Evolutionary conservation across 495 filamentous ascomycete genomes (phyloP).

Genomic region (Hypoxylon fuscum): DNA sequence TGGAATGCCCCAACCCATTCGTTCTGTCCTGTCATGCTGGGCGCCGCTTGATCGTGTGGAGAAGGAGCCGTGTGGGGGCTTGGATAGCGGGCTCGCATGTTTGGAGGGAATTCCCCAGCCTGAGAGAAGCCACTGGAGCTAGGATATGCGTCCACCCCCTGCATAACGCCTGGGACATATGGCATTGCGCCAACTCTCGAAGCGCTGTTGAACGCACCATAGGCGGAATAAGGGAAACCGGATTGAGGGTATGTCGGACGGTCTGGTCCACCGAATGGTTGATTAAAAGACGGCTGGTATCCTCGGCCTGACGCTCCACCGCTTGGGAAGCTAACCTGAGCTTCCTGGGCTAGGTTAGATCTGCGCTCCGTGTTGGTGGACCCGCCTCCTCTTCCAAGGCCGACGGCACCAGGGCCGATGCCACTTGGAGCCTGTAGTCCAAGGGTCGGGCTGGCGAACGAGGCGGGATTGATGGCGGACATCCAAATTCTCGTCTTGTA

Average conservation of each 20-base stretch:
- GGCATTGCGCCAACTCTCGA: conserved; percentile 48
- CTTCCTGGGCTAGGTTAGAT: conserved; percentile 55
- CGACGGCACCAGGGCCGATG: conserved; percentile 68
- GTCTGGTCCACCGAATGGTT: conserved; percentile 47
- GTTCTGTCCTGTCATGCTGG: conserved; percentile 47
- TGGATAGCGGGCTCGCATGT: conserved; percentile 54
- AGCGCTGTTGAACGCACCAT: conserved; percentile 54
- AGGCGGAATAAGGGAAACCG: conserved; percentile 55
- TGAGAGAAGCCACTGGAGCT: conserved; percentile 50
- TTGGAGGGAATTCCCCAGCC: conserved; percentile 50
- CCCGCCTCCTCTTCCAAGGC: conserved; percentile 50
- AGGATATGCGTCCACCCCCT: conserved; percentile 52
- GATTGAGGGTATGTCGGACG: conserved; percentile 47
- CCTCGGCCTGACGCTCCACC: conserved; percentile 49
- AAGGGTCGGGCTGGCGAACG: conserved; percentile 85
- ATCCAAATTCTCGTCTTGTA: conserved; percentile 99
- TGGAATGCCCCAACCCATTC: conserved; percentile 62
- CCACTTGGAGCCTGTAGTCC: conserved; percentile 73
- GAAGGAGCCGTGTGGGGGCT: conserved; percentile 45
- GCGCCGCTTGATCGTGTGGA: conserved; percentile 50
- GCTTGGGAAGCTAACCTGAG: conserved; percentile 49
- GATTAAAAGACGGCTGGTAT: conserved; percentile 49
- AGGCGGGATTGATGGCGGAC: conserved; percentile 98
- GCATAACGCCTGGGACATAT: conserved; percentile 51
- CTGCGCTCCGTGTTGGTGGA: conserved; percentile 56